Evolutionary conservation across 2,329 filamentous ascomycete genomes (phyloP), one percentile per base, ranked within the genome.

Genomic region (Alternaria burnsii): DNA sequence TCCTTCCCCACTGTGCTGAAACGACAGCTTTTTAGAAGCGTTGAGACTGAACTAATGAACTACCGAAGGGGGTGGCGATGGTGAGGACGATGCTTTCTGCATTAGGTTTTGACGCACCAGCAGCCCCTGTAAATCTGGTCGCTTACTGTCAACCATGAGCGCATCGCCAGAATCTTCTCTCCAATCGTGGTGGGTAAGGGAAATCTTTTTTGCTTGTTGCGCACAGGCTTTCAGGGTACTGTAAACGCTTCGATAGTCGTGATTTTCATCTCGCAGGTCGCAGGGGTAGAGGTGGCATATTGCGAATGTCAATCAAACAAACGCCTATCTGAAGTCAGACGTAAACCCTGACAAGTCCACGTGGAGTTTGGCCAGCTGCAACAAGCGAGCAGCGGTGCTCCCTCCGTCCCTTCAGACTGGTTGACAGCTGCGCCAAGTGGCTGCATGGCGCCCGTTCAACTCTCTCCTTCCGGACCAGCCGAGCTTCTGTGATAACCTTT

Each of bases 241-340:
- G 18, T 20, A 47, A 54, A 59, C 22, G 38, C 28, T 26, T 22
- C 40, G 53, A 54, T 41, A 40, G 50, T 41, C 52, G 32, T 60
- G 6, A 30, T 34, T 24, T 48, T 62, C 43, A 63, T 63, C 60
- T 62, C 59, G 65, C 61, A 52, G 53, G 65, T 55, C 50, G 62
- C 62, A 71, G 62, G 66, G 67, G 58, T 41, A 40, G 57, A 63
- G 64, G 61, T 26, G 65, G 61, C 30, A 69, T 71, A 36, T 38
- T 71, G 64, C 68, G 69, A 69, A 71, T 69, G 59, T 65, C 65
- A 71, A 69, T 66, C 63, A 70, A 72, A 69, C 66, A 58, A 64
- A 54, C 61, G 63, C 58, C 53, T 56, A 55, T 42, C 60, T 57
- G 55, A 61, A 62, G 60, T 63, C 66, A 66, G 58, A 66, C 54